A percentile compares a stretch with the other conserved stretches of the same genome.
phyloP scores from a whole-genome alignment of 176 grass and related monocot genomes.

The Avena atlantica region DNA sequence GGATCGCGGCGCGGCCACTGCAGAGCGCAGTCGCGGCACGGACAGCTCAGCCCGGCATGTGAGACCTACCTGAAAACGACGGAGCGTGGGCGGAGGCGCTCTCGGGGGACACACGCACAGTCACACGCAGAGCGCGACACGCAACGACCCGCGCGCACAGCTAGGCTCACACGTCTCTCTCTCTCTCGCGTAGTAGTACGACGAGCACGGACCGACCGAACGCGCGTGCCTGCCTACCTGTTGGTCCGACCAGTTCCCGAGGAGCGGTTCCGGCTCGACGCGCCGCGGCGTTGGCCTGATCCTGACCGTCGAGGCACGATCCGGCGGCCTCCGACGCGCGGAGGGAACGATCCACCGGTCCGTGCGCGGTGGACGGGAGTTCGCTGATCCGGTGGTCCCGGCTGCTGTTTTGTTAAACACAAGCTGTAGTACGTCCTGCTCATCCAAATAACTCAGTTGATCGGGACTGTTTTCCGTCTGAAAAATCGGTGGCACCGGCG shows the following conservation, averaged over 20 bases:
- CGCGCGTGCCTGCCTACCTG: not conserved
- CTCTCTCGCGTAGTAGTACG: not conserved
- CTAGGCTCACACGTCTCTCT: not conserved
- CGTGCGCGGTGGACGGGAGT: slow-evolving; percentile 15
- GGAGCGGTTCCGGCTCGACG: not conserved
- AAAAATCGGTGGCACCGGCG: not conserved
- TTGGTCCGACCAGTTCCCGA: not conserved
- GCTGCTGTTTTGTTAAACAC: slow-evolving; percentile 15
- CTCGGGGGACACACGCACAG: not conserved
- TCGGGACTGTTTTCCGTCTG: not conserved
- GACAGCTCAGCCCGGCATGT: slow-evolving; percentile 28
- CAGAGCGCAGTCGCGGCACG: not conserved
- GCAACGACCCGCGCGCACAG: not conserved
- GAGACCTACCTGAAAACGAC: slow-evolving; percentile 52
- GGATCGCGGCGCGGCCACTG: not conserved
- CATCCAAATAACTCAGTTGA: slow-evolving; percentile 37
- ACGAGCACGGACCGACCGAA: not conserved
- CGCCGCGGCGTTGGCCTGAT: not conserved
- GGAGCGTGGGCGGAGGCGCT: not conserved
- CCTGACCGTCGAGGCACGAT: not conserved
- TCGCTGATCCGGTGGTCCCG: not conserved
- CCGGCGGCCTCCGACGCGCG: not conserved
- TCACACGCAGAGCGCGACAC: slow-evolving; percentile 34
- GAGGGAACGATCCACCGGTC: not conserved
- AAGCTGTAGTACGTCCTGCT: slow-evolving; percentile 42